phyloP scores from a whole-genome alignment of 2,329 filamentous ascomycete species.

The Cytospora piceicola region DNA sequence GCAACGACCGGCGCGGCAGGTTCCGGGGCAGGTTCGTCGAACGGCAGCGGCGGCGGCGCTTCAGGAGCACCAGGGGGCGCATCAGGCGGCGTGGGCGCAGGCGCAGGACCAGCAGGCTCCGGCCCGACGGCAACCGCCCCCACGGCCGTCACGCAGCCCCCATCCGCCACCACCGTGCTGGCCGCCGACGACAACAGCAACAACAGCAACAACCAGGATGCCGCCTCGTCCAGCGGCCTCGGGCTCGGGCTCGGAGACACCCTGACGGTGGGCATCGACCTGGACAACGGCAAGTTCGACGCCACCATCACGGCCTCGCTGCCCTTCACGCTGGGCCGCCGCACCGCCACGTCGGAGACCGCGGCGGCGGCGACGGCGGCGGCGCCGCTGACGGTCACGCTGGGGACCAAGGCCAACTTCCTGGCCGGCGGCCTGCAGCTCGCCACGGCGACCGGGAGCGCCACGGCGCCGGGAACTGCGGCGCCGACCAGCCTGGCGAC shows the following conservation, averaged over 20 bases:
- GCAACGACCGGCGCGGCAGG: not conserved
- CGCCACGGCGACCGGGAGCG: not conserved
- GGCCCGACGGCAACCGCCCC: not conserved
- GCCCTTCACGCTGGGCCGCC: constrained; percentile 13
- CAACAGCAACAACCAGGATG: not conserved
- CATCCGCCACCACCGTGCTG: not conserved
- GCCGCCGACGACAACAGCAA: no score
- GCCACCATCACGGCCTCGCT: constrained; percentile 27
- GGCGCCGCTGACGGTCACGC: constrained; percentile 21
- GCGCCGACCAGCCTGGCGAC: not conserved
- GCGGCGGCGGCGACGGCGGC: not conserved
- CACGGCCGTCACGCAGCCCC: not conserved
- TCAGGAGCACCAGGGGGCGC: not conserved
- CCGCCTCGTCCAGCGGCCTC: not conserved
- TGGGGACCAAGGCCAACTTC: constrained; percentile 3
- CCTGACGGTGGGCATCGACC: constrained; percentile 21
- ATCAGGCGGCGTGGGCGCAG: not conserved
- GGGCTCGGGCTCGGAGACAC: not conserved
- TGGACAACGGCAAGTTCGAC: constrained; percentile 27
- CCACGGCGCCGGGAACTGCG: not conserved
- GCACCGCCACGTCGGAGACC: constrained; percentile 10
- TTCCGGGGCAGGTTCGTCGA: not conserved
- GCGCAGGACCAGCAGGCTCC: not conserved
- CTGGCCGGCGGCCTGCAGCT: not conserved
- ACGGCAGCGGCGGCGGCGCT: not conserved